These are phyloP conservation scores for Parasitella parasitica DNA, from an alignment of 371 early-diverging fungal species.

Conservation along the genomic window DNA sequence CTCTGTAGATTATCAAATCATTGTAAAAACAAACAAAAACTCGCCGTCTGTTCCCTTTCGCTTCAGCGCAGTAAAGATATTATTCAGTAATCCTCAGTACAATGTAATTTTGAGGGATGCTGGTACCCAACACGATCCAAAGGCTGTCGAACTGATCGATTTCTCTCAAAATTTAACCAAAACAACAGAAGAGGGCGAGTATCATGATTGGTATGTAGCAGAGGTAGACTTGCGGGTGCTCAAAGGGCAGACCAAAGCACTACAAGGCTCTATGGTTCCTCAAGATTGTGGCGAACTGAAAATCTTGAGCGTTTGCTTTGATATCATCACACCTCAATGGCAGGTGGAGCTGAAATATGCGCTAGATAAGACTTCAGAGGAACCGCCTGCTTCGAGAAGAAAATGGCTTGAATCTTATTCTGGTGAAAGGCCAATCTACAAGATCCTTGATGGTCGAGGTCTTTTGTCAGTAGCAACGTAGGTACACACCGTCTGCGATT, in stretches of 20 bases:
- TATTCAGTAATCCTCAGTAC: constrained; percentile 57
- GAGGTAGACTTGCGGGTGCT: constrained; percentile 46
- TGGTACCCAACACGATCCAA: constrained; percentile 9
- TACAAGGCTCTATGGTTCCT: constrained; percentile 66
- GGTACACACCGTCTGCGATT: not conserved
- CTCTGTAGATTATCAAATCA: constrained; percentile 36
- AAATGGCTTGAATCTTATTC: constrained; percentile 23
- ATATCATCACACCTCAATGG: constrained; percentile 42
- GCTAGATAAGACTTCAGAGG: constrained; percentile 29
- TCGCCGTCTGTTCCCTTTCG: constrained; percentile 46
- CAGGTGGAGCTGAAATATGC: constrained; percentile 48
- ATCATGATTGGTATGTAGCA: constrained; percentile 26
- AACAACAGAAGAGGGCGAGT: constrained; percentile 26
- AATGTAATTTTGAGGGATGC: constrained; percentile 31
- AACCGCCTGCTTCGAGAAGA: constrained; percentile 19
- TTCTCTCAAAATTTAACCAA: constrained; percentile 14
- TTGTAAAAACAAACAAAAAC: constrained; percentile 25
- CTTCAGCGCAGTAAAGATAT: constrained; percentile 47
- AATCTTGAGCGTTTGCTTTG: constrained; percentile 48
- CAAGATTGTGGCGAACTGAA: constrained; percentile 58
- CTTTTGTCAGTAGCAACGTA: constrained; percentile 54
- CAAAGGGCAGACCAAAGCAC: constrained; percentile 57
- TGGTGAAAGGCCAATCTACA: constrained; percentile 28
- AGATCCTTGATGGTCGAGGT: constrained; percentile 53
- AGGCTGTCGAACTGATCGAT: constrained; percentile 20